Conservation (phyloP, 2,329 filamentous ascomycete species). For the Colletotrichum gigasporum region DNA sequence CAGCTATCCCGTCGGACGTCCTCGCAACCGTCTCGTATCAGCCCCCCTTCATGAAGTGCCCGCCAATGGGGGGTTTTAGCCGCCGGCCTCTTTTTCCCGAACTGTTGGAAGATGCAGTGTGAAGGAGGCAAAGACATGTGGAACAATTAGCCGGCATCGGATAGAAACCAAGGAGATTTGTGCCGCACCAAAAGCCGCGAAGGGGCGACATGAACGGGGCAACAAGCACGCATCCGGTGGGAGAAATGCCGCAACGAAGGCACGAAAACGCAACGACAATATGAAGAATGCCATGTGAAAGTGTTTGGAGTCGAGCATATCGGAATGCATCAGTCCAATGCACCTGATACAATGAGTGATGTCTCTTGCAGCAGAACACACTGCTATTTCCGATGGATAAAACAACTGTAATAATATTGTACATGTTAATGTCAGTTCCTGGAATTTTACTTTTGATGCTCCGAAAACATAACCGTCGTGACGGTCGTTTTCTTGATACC, state of each 20-base stretch:
- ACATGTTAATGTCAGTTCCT: neutral
- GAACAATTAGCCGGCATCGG: neutral
- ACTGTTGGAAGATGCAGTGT: neutral
- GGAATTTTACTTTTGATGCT: neutral
- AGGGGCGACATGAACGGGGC: neutral
- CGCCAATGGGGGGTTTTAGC: neutral
- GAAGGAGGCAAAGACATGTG: neutral
- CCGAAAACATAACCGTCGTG: slow-evolving; percentile 36
- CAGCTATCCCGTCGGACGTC: neutral
- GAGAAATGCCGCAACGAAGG: neutral
- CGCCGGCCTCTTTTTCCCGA: neutral
- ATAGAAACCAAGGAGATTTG: neutral
- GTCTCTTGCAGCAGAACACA: neutral
- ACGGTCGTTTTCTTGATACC: slow-evolving; percentile 42
- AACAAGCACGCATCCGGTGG: neutral
- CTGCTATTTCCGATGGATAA: too few species aligned
- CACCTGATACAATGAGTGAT: too few species aligned
- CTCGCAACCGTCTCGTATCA: neutral
- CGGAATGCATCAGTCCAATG: too few species aligned
- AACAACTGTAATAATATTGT: too few species aligned
- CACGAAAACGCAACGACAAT: neutral
- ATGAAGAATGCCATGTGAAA: too few species aligned
- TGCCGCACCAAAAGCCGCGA: neutral
- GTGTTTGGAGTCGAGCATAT: too few species aligned
- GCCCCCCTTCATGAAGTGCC: neutral